These are phyloP conservation scores for Nasturtium officinale DNA, from an alignment of 345 rosid genomes.

Conservation along the genomic window DNA sequence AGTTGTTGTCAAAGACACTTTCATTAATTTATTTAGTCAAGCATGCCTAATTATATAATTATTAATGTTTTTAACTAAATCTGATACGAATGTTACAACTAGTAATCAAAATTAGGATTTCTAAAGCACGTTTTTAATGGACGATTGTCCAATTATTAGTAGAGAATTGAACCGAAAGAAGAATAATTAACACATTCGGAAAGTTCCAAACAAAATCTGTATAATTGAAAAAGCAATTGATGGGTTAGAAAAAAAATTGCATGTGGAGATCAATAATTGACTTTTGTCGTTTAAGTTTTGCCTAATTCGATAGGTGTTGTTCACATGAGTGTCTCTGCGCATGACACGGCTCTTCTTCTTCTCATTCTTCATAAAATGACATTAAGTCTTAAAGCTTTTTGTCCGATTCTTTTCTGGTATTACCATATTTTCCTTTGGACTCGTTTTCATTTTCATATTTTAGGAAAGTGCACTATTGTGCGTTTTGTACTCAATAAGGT, in stretches of 20 bases:
- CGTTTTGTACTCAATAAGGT: conserved; percentile 34
- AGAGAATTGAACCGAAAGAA: neutral
- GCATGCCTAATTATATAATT: neutral
- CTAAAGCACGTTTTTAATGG: conserved; percentile 2
- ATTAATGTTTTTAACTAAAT: neutral
- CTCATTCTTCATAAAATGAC: conserved; percentile 30
- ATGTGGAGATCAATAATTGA: conserved; percentile 33
- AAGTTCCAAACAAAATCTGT: conserved; percentile 19
- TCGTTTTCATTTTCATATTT: conserved; percentile 32
- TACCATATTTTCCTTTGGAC: conserved; percentile 25
- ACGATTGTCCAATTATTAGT: conserved; percentile 8
- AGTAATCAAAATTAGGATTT: neutral
- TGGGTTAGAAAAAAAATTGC: neutral
- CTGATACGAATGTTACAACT: neutral
- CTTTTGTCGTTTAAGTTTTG: conserved; percentile 29
- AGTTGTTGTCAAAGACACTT: neutral
- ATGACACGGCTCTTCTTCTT: conserved; percentile 26
- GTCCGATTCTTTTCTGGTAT: conserved; percentile 18
- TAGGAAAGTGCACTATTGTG: conserved; percentile 40
- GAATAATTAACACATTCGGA: conserved; percentile 23
- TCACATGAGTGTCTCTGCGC: conserved; percentile 42
- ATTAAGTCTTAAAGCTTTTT: conserved; percentile 29
- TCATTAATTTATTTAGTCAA: neutral
- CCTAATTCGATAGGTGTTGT: conserved; percentile 33
- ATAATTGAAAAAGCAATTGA: conserved; percentile 5